A percentile compares a stretch with the other conserved stretches of the same genome.
Conservation (phyloP, 371 early-diverging fungal species). For the Mucor ambiguus region DNA sequence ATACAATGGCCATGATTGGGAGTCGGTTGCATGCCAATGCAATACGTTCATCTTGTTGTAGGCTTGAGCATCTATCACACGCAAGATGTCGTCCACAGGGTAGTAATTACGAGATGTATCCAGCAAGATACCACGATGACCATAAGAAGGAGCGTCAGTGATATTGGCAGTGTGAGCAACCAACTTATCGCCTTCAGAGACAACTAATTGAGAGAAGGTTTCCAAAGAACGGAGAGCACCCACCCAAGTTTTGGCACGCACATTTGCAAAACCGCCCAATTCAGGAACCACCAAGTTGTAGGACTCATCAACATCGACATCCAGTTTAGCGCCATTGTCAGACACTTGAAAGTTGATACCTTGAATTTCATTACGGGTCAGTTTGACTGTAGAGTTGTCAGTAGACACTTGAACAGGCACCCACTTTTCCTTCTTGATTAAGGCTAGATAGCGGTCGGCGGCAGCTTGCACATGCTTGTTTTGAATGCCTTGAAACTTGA, state of each 20-base stretch:
- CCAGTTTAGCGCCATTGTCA: conserved; percentile 41
- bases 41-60: conserved; percentile 81
- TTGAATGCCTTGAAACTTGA: conserved; percentile 28
- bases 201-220: conserved; percentile 75
- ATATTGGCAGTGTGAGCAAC: conserved; percentile 64
- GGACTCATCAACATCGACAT: conserved; percentile 64
- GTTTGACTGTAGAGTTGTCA: conserved; percentile 2
- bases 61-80: conserved; percentile 76
- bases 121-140: conserved; percentile 75
- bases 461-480: conserved; percentile 38
- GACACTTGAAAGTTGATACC: conserved; percentile 31
- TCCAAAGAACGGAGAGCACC: conserved; percentile 82
- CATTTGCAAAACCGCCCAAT: conserved; percentile 45
- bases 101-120: conserved; percentile 83
- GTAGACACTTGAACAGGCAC: conserved; percentile 34
- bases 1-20: conserved; percentile 77
- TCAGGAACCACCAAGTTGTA: conserved; percentile 63
- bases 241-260: conserved; percentile 70
- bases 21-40: conserved; percentile 85
- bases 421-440: conserved; percentile 48
- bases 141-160: conserved; percentile 66
- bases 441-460: conserved; percentile 34
- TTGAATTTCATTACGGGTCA: conserved; percentile 9
- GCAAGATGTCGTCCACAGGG: conserved; percentile 59
- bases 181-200: conserved; percentile 27